These are phyloP conservation scores for Vicia villosa DNA, from an alignment of 306 rosid genomes.

Conservation along the genomic window DNA sequence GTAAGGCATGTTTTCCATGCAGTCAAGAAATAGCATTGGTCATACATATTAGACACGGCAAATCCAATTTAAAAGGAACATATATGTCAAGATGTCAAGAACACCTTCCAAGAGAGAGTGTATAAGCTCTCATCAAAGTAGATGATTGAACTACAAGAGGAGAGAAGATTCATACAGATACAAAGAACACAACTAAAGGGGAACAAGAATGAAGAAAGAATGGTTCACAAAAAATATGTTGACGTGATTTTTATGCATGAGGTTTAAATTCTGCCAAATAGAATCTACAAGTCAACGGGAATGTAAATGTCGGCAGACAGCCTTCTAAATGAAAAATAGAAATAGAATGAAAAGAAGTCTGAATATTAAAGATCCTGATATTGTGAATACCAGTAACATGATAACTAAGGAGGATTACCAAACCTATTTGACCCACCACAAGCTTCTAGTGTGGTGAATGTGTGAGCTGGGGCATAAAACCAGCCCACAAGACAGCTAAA, in stretches of 20 bases:
- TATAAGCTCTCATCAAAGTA: not conserved
- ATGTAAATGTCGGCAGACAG: constrained; percentile 29
- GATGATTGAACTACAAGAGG: constrained; percentile 10
- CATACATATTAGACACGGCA: constrained; percentile 6
- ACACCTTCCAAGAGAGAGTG: constrained; percentile 10
- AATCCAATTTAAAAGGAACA: constrained; percentile 29
- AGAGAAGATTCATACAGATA: not conserved
- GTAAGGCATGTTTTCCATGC: not conserved
- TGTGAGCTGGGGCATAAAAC: constrained; percentile 31
- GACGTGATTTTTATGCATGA: not conserved
- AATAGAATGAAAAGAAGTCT: constrained; percentile 8
- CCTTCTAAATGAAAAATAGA: constrained; percentile 12
- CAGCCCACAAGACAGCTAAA: constrained; percentile 20
- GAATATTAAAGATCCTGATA: constrained; percentile 24
- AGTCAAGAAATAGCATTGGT: constrained; percentile 24
- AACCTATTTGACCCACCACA: constrained; percentile 21
- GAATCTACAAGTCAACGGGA: not conserved
- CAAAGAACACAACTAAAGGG: constrained; percentile 19
- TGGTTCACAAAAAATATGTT: not conserved
- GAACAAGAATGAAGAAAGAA: constrained; percentile 4
- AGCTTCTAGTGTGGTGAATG: not conserved
- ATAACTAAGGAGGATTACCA: constrained; percentile 18
- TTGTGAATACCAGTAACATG: constrained; percentile 11
- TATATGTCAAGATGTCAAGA: not conserved
- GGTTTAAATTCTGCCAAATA: constrained; percentile 22